phyloP scores from a whole-genome alignment of 371 early-diverging fungal genomes.

The Apophysomyces variabilis region DNA sequence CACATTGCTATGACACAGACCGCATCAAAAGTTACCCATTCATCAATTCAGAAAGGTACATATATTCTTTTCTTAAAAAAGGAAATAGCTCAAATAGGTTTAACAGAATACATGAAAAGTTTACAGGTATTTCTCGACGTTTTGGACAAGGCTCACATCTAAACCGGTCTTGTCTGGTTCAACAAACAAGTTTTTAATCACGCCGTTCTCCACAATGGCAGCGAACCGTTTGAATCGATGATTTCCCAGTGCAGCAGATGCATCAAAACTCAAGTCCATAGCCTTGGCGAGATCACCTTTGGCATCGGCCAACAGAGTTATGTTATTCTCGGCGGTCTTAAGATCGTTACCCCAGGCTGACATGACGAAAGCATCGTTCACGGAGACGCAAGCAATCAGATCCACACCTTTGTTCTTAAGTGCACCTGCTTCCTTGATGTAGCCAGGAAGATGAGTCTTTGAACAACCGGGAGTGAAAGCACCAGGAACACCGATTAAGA shows the following conservation, averaged over 20 bases:
- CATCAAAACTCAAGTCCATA: conserved; percentile 69
- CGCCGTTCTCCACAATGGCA: conserved; percentile 62
- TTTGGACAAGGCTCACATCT: conserved; percentile 58
- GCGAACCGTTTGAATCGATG: conserved; percentile 74
- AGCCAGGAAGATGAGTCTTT: conserved; percentile 74
- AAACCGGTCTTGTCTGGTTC: conserved; percentile 66
- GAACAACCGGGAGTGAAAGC: conserved; percentile 73
- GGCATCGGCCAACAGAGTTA: conserved; percentile 70
- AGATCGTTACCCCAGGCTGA: conserved; percentile 69
- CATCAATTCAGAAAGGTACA: no score
- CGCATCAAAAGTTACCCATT: no score
- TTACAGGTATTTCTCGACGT: conserved; percentile 44
- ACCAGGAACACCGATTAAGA: conserved; percentile 64
- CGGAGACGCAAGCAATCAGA: conserved; percentile 65
- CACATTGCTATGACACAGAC: no score
- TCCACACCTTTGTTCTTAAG: conserved; percentile 73
- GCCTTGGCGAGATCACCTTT: conserved; percentile 66
- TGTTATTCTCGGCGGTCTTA: conserved; percentile 29
- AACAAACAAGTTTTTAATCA: conserved; percentile 52
- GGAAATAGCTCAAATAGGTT: no score
- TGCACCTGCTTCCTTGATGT: conserved; percentile 57
- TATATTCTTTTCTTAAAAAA: no score
- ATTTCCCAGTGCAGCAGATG: conserved; percentile 65
- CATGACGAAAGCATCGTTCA: conserved; percentile 79
- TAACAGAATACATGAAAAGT: background rate